These are phyloP conservation scores for Phaffia australis DNA, from an alignment of 768 basidiomycete species.

Conservation along the genomic window DNA sequence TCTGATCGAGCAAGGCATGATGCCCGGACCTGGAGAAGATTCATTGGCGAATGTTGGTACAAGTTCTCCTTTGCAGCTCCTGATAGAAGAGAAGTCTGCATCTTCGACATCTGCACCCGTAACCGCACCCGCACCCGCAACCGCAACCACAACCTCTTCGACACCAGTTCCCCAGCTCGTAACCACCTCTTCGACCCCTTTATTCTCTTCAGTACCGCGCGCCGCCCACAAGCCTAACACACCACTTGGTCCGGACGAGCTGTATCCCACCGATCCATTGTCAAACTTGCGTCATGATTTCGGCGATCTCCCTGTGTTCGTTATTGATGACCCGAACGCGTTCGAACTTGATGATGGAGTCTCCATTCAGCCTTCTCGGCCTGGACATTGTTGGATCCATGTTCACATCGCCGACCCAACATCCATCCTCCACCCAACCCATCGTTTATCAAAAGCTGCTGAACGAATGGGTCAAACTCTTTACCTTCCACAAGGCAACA, in stretches of 20 bases:
- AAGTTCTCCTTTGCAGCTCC: conserved; percentile 3
- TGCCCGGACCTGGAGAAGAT: conserved; percentile 9
- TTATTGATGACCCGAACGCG: conserved; percentile 69
- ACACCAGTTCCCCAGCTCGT: conserved; percentile 31
- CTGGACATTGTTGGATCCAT: conserved; percentile 68
- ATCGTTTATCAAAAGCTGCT: conserved; percentile 54
- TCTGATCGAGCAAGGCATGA: conserved; percentile 6
- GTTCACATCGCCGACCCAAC: conserved; percentile 91
- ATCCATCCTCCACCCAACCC: conserved; percentile 57
- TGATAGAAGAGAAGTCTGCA: conserved; percentile 1
- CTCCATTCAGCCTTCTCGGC: conserved; percentile 53
- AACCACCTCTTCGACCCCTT: conserved; percentile 28
- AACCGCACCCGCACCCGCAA: conserved; percentile 26
- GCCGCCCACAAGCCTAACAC: no score
- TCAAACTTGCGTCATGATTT: conserved; percentile 75
- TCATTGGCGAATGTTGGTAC: conserved; percentile 9
- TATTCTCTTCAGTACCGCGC: not conserved
- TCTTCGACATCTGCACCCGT: not conserved
- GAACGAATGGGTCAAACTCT: conserved; percentile 44
- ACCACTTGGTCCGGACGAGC: conserved; percentile 40
- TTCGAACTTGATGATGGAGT: conserved; percentile 89
- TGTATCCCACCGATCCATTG: conserved; percentile 53
- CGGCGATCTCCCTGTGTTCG: conserved; percentile 65
- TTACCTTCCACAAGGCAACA: conserved; percentile 57
- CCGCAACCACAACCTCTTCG: conserved; percentile 33